Base-by-base conservation (phyloP, 2,329 filamentous ascomycete genomes). In the Escovopsis sp. region DNA sequence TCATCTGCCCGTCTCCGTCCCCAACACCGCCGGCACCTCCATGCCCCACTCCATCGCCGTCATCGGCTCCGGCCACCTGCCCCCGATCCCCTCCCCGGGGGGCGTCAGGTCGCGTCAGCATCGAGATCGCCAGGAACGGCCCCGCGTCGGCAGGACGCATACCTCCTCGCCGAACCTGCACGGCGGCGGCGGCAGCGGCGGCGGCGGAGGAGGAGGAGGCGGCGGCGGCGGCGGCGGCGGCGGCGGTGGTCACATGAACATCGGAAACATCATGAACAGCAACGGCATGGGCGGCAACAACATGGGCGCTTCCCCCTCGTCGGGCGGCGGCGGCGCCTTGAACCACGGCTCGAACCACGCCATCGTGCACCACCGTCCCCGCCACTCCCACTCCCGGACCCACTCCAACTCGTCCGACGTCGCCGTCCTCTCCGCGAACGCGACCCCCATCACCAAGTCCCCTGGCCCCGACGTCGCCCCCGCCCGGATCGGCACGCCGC, bases 11-110 rank as follows among this genome's bases (percentile, higher is more conserved):
- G 47, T 60, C 17, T 55, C 61, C 31, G 57, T 63, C 32, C 54
- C 49, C 39, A 50, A 48, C 35, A 55, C 44, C 40, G 54, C 49
- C 33, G 60, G 52, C 42, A 53, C 47, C 47, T 42, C 51, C 18
- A 43, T 51, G 4, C 48, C 53, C 18, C 75, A 78, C 41, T 79
- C 83, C 6, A 93, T 94, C 48, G 74, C 85, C 4, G 77, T 94
- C 14, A 58, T 94, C 19, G 76, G 69, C 35, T 87, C 83, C 1
- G 86, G 84, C 14, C 82, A 90, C 48, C 63, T 88, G 6, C 81
- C 87, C 6, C 66, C 76, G 15, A 63, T 94, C 31, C 85, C 87
- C 1, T 94, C 87, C 0, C 87, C 87, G 2, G 83, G 85, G n/a
- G 70, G 68, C 39, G 66, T 68, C 19, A 62, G 71, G 35, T 53